phyloP scores from a whole-genome alignment of 768 basidiomycete species.

The Leccinum boreale region DNA sequence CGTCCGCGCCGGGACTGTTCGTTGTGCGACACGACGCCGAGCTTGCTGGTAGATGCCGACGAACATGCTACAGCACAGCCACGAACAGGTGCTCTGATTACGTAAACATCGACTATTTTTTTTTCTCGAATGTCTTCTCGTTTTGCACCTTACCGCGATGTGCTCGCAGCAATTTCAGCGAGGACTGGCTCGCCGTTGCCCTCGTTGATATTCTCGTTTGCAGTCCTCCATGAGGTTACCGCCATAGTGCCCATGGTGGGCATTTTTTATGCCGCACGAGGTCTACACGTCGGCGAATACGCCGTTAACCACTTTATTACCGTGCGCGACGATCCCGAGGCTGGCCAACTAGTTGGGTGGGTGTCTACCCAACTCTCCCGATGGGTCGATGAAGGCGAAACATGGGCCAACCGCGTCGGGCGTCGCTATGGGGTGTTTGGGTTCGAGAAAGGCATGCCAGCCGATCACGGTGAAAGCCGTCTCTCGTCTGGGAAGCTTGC shows the following conservation, averaged over 20 bases:
- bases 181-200: slow-evolving; percentile 74
- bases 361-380: slow-evolving; percentile 39
- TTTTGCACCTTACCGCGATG: slow-evolving; percentile 48
- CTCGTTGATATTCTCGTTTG: slow-evolving; percentile 76
- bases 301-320: slow-evolving; percentile 44
- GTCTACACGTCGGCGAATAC: slow-evolving; percentile 65
- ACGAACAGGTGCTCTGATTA: slow-evolving; percentile 14
- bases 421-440: slow-evolving; percentile 80
- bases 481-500: slow-evolving; percentile 44
- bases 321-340: background rate
- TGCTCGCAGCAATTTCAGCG: slow-evolving; percentile 56
- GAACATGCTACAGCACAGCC: slow-evolving; percentile 23
- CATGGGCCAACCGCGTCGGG: slow-evolving; percentile 68
- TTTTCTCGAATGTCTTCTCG: slow-evolving; percentile 25
- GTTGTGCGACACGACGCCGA: slow-evolving; percentile 5
- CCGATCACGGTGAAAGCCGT: slow-evolving; percentile 3
- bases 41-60: slow-evolving; percentile 6
- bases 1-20: background rate
- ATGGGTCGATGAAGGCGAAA: slow-evolving; percentile 80
- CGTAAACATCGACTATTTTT: slow-evolving; percentile 15
- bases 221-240: slow-evolving; percentile 81
- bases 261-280: slow-evolving; percentile 66
- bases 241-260: slow-evolving; percentile 74
- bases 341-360: slow-evolving; percentile 34
- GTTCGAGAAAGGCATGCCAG: slow-evolving; percentile 48